phyloP scores from a whole-genome alignment of 2,329 filamentous ascomycete genomes.

The Trichoderma brevicompactum region DNA sequence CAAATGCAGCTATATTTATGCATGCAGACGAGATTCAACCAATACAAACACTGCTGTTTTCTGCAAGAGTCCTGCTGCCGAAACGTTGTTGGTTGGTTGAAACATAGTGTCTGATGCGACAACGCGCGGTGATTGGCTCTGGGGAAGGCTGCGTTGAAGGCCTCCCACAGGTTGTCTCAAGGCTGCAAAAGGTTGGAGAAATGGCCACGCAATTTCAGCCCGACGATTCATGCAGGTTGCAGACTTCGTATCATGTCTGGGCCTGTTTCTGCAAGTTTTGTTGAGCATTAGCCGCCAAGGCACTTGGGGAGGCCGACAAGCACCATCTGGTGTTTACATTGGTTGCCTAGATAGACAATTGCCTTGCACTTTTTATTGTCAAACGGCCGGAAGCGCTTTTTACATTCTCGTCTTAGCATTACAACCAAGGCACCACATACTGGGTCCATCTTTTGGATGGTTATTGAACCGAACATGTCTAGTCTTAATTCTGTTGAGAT shows the following conservation, averaged over 20 bases:
- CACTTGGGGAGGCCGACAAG: no score
- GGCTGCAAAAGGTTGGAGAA: not conserved
- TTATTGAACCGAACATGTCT: not conserved
- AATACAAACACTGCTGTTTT: not conserved
- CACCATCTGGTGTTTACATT: no score
- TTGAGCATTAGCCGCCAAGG: no score
- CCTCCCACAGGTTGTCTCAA: not conserved
- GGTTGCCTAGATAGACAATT: no score
- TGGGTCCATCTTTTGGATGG: not conserved
- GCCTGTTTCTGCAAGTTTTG: no score
- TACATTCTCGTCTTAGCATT: no score
- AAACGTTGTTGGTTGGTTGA: not conserved
- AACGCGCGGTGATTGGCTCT: slow-evolving; percentile 1
- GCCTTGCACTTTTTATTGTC: no score
- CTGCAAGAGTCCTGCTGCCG: not conserved
- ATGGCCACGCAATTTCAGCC: not conserved
- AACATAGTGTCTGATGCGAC: not conserved
- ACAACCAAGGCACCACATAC: not conserved
- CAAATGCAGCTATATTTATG: not conserved
- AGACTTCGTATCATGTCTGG: no score
- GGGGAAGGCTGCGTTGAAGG: no score
- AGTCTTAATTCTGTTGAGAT: not conserved
- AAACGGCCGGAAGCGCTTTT: no score
- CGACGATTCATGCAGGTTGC: not conserved
- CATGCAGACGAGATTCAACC: not conserved